Conservation (phyloP, 2,329 filamentous ascomycete genomes). For the Ceratocystis alfenasii region DNA sequence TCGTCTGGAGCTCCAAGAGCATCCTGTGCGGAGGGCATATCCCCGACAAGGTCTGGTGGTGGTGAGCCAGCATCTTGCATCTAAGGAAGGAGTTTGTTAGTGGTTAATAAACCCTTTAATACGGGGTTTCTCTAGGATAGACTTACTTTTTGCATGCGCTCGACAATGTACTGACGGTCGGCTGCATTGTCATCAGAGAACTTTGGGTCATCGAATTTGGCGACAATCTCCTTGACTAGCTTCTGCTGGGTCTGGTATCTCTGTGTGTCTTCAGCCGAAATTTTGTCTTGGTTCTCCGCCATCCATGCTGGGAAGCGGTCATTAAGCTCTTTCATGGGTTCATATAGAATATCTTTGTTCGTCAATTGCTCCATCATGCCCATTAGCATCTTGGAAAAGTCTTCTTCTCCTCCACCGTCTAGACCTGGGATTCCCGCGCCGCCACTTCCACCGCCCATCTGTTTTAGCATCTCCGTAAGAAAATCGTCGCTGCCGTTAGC, state of each 20-base stretch:
- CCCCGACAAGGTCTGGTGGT: conserved; percentile 79
- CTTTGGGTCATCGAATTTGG: conserved; percentile 68
- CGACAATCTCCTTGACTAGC: conserved; percentile 75
- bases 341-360: conserved; percentile 95
- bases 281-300: conserved; percentile 56
- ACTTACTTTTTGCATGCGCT: conserved; percentile 90
- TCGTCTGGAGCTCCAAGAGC: conserved; percentile 50
- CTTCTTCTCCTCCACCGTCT: conserved; percentile 54
- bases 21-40: conserved; percentile 74
- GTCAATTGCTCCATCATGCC: conserved; percentile 99
- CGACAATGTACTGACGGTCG: conserved; percentile 86
- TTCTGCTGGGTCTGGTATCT: conserved; percentile 70
- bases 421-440: conserved; percentile 31
- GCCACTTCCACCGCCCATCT: conserved; percentile 57
- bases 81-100: conserved; percentile 35
- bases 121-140: conserved; percentile 8
- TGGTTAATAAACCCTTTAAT: neutral
- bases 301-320: conserved; percentile 90
- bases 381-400: conserved; percentile 88
- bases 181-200: conserved; percentile 73
- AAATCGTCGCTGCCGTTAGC: conserved; percentile 61
- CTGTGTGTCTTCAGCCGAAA: conserved; percentile 58
- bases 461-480: conserved; percentile 82
- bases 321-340: conserved; percentile 95
- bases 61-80: conserved; percentile 95